These are phyloP conservation scores for Hamamelis virginiana DNA, from an alignment of 164 flowering plant genomes.

Conservation along the genomic window DNA sequence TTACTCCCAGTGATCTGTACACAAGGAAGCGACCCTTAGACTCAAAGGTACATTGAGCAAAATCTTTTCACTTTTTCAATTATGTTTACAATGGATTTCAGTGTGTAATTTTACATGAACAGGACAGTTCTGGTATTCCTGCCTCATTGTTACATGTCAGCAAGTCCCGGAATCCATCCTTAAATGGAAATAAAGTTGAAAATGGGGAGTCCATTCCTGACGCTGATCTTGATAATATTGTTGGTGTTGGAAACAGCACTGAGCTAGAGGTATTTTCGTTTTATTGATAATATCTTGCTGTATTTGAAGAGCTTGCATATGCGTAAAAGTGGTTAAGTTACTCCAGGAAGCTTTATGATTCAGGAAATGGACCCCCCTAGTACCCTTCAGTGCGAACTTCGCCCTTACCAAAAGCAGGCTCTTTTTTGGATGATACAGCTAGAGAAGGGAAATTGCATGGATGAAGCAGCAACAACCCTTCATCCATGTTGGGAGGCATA, in stretches of 20 bases:
- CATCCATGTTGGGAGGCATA: slow-evolving; percentile 99
- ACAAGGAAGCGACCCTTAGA: slow-evolving; percentile 69
- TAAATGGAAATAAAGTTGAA: slow-evolving; percentile 44
- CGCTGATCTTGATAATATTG: slow-evolving; percentile 74
- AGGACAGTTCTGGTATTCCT: slow-evolving; percentile 55
- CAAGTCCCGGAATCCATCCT: slow-evolving; percentile 39
- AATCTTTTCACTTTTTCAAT: slow-evolving; percentile 1
- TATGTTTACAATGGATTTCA: slow-evolving; percentile 2
- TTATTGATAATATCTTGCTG: neutral
- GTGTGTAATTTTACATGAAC: slow-evolving; percentile 20
- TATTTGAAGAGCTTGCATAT: slow-evolving; percentile 2
- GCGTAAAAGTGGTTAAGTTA: neutral
- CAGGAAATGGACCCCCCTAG: slow-evolving; percentile 94
- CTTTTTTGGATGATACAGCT: slow-evolving; percentile 85
- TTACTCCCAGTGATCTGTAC: slow-evolving; percentile 79
- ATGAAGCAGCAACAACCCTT: slow-evolving; percentile 75
- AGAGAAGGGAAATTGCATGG: slow-evolving; percentile 69
- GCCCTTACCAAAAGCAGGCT: slow-evolving; percentile 97
- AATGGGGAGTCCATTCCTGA: slow-evolving; percentile 69
- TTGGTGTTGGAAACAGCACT: slow-evolving; percentile 70
- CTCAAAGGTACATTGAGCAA: slow-evolving; percentile 43
- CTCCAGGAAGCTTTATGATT: slow-evolving; percentile 6
- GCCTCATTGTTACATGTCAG: slow-evolving; percentile 33
- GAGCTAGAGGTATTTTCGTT: slow-evolving; percentile 64
- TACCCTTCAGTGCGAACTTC: slow-evolving; percentile 76